Percentiles rank a stretch among this genome's conserved stretches.
Conservation (phyloP, 495 filamentous ascomycete species). For the Clohesyomyces aquaticus region DNA sequence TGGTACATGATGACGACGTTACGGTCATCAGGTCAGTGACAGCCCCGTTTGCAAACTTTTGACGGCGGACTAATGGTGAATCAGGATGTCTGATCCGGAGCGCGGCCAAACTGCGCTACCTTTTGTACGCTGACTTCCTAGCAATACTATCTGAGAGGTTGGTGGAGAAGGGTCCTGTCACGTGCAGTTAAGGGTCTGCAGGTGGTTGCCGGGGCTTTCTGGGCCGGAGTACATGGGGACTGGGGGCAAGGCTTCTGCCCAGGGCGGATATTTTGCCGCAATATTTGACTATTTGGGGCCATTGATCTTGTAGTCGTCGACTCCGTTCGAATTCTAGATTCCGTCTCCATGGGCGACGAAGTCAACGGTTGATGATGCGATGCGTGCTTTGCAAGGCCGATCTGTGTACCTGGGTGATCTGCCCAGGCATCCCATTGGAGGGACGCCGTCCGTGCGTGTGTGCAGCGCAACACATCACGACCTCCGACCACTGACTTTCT, state of each 20-base stretch:
- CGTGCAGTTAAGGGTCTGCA: not conserved
- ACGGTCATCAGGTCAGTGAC: slow-evolving; percentile 79
- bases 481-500: not conserved
- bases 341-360: not conserved
- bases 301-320: not conserved
- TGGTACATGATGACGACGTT: slow-evolving; percentile 71
- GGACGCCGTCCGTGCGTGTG: not conserved
- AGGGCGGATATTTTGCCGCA: no score
- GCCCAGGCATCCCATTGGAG: not conserved
- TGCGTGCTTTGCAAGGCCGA: not conserved
- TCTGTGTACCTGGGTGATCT: not conserved
- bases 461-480: not conserved
- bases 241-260: not conserved
- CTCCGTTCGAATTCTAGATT: not conserved
- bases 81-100: slow-evolving; percentile 51
- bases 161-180: not conserved
- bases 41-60: not conserved
- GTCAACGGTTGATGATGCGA: not conserved
- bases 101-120: slow-evolving; percentile 49
- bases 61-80: slow-evolving; percentile 5
- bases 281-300: not conserved
- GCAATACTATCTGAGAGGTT: not conserved
- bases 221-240: no score
- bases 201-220: not conserved
- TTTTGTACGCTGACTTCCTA: slow-evolving; percentile 20